Base-by-base conservation (phyloP, 805 yeast species). In the Pichia cephalocereana region DNA sequence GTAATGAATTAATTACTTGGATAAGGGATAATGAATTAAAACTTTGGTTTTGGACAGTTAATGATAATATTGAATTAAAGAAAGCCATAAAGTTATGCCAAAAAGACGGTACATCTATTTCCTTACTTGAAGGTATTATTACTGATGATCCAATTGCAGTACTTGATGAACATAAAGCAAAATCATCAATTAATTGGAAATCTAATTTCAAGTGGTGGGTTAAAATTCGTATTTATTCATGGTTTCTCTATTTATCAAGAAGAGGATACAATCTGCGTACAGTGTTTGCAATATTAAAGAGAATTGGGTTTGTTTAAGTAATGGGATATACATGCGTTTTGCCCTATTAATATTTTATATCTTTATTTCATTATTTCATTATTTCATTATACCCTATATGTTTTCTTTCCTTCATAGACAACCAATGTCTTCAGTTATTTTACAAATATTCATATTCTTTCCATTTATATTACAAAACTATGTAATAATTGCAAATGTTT, bases 41-140 rank as follows among this genome's bases (percentile, higher is more conserved):
- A 38, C 49, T 67, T 15, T 68, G 68, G 67, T 54, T 66, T 44
- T 68, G 71, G 71, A 68, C 71, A 12, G 58, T 66, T 27, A 68
- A 67, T 51, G 44, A 53, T 26, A 47, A 52, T 10, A 41, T 51
- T 17, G 66, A 61, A 28, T 43, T 64, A 10, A 41, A 50, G 12
- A 45, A 49, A 15, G 58, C 59, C 6, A 28, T 53, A 1, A 23
- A 23, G 26, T 23, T 23, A 23, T 23, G 26, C 5, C 6, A 23
- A 23, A 41, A 55, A 4, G 28, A 41, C 9, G 58, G 55, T 44
- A 18, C n/a, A n/a, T n/a, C 31, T 8, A 36, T 45, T 9, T 18
- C 40, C 14, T 44, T 49, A 18, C 39, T 58, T 12, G 50, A 49
- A 4, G 65, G 64, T 34, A 34, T 56, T 18, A 46, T 59, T 34